Base-by-base conservation (phyloP, 768 basidiomycete species). In the Mycena alexandri region DNA sequence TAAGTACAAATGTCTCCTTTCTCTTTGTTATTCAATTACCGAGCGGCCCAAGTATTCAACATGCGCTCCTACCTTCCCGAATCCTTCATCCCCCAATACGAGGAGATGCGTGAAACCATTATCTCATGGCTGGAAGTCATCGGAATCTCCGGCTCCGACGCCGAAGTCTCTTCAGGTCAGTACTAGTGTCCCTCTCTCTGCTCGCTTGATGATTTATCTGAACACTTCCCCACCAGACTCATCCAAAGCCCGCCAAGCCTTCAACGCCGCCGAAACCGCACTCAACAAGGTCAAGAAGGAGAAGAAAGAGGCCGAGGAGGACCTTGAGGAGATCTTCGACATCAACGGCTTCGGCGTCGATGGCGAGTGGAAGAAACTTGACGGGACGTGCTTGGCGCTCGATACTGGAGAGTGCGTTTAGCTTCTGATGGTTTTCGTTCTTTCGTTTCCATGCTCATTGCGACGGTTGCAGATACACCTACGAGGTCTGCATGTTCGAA, bases 311-410 rank as follows among this genome's bases (percentile, higher is more conserved):
- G 87, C 89, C 0, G 82, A 86, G 59, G 78, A 84, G 24, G 90
- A 92, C 46, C 76, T 94, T 13, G 78, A 77, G 1, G 88, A 92
- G 63, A 83, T 99, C 24, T 93, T 90, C 73, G 81, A 89, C 65
- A 63, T 79, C 14, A 77, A 88, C 21, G 86, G 85, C 41, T 98
- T 92, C 71, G 96, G 96, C 21, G 76, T 80, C 1, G 84, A 93
- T 29, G 97, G 94, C 55, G 94, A 98, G 80, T 99, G 95, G 95
- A 97, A 97, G 85, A 98, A 97, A 80, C 86, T 99, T 8, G 92
- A 96, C 22, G 86, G 87, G 7, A 81, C 84, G 1, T 99, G 97
- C 73, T 76, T 99, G 14, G 87, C 89, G 75, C 92, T 89, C 75
- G 88, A 96, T 60, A 84, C 87, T 6, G 97, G 98, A 84, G 97